phyloP scores from a whole-genome alignment of 1,139 yeast species.

The Kodamaea sp. region DNA sequence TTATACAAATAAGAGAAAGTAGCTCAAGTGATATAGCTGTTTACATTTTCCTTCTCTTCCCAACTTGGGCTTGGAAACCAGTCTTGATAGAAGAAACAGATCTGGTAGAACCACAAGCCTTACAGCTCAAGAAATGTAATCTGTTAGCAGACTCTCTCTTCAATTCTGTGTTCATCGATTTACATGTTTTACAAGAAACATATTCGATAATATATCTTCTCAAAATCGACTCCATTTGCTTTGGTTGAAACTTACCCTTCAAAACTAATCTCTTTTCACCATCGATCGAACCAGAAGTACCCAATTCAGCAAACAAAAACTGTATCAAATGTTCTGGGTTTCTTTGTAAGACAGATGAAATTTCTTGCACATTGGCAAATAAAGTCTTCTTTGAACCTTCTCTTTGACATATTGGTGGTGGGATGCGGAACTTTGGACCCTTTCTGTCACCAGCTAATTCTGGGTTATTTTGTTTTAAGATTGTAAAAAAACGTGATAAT shows the following conservation, averaged over 20 bases:
- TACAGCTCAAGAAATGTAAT: conserved; percentile 95
- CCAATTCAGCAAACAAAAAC: conserved; percentile 95
- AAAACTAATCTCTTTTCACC: conserved; percentile 95
- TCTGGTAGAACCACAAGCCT: conserved; percentile 96
- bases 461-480: conserved; percentile 90
- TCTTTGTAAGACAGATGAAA: conserved; percentile 90
- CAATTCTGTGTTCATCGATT: conserved; percentile 93
- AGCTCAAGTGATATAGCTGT: conserved; percentile 1
- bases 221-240: conserved; percentile 93
- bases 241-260: conserved; percentile 97
- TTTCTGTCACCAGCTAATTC: conserved; percentile 96
- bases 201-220: conserved; percentile 96
- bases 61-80: conserved; percentile 97
- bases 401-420: conserved; percentile 95
- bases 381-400: conserved; percentile 97
- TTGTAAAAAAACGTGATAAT: conserved; percentile 77
- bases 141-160: conserved; percentile 95
- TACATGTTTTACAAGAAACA: conserved; percentile 98
- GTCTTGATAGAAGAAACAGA: conserved; percentile 97
- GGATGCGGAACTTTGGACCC: conserved; percentile 91
- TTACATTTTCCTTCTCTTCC: conserved; percentile 62
- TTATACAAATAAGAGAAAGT: conserved; percentile 7
- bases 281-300: conserved; percentile 98
- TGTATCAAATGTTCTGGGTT: conserved; percentile 96
- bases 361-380: conserved; percentile 93